Conservation (phyloP, 345 rosid species). For the Physaria fendleri region DNA sequence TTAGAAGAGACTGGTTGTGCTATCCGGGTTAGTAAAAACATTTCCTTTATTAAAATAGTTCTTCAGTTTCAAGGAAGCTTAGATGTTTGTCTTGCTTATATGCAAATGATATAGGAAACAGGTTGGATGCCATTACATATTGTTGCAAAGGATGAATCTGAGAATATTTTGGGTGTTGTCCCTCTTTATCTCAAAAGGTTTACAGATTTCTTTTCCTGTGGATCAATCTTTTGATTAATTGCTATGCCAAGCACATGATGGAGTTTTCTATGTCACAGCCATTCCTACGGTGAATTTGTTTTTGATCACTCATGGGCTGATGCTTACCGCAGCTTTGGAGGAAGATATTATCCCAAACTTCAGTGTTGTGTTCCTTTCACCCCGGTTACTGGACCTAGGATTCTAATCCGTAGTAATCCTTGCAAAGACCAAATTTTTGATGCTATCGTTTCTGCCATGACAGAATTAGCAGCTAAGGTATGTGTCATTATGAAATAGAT, state of each 20-base stretch:
- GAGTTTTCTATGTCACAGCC: constrained; percentile 45
- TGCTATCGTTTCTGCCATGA: constrained; percentile 58
- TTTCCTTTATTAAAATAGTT: not conserved
- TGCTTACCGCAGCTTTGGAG: constrained; percentile 79
- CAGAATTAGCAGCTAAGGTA: constrained; percentile 66
- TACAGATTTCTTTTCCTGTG: not conserved
- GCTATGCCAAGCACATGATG: not conserved
- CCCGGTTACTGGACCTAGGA: constrained; percentile 92
- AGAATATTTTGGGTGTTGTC: constrained; percentile 65
- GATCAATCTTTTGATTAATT: not conserved
- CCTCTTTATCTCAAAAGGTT: constrained; percentile 97
- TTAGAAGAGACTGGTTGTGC: constrained; percentile 73
- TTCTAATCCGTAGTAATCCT: constrained; percentile 51
- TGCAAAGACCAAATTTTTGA: constrained; percentile 69
- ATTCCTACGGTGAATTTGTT: constrained; percentile 93
- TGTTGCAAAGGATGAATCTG: constrained; percentile 71
- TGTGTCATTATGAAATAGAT: not conserved
- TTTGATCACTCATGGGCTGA: constrained; percentile 97
- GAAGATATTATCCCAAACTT: constrained; percentile 88
- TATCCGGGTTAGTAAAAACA: constrained; percentile 44
- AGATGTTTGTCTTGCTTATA: not conserved
- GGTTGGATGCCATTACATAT: constrained; percentile 89
- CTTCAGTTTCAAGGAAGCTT: not conserved
- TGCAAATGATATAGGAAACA: constrained; percentile 58
- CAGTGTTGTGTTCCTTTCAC: constrained; percentile 98